Percentiles rank a stretch among this genome's conserved stretches.
These are phyloP conservation scores for Vitis riparia DNA, from an alignment of 164 flowering plant species.

Conservation along the genomic window DNA sequence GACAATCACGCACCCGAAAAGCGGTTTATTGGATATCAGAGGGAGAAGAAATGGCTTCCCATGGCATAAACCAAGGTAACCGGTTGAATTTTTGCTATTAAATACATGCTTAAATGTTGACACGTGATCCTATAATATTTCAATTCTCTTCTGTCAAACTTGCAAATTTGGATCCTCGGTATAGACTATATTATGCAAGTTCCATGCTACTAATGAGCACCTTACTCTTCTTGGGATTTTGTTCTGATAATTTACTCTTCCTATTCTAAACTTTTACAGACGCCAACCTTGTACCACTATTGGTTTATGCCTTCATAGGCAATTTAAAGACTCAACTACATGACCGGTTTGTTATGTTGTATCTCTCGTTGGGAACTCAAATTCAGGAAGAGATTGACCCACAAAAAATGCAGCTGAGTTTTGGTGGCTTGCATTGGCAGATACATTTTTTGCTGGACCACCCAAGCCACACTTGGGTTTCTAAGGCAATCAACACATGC, in stretches of 20 bases:
- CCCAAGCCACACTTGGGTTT: slow-evolving; percentile 82
- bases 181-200: slow-evolving; percentile 65
- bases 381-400: slow-evolving; percentile 71
- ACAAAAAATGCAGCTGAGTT: slow-evolving; percentile 43
- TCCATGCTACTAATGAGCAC: neutral
- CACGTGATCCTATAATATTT: too few relatives aligned
- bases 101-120: too few relatives aligned
- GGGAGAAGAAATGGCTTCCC: too few relatives aligned
- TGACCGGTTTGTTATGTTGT: slow-evolving; percentile 95
- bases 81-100: too few relatives aligned
- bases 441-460: slow-evolving; percentile 89
- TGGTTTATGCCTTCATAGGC: slow-evolving; percentile 92
- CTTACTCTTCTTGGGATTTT: neutral
- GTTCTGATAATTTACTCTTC: neutral
- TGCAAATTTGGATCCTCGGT: slow-evolving; percentile 58
- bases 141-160: slow-evolving; percentile 38
- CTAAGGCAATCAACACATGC: slow-evolving; percentile 46
- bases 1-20: too few relatives aligned
- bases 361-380: slow-evolving; percentile 77
- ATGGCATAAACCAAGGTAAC: too few relatives aligned
- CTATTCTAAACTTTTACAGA: slow-evolving; percentile 39
- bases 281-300: slow-evolving; percentile 92
- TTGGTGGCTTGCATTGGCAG: slow-evolving; percentile 80
- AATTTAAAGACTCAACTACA: slow-evolving; percentile 92
- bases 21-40: too few relatives aligned